These are phyloP conservation scores for Phanerochaete sordida DNA, from an alignment of 768 basidiomycete genomes.

Conservation along the genomic window DNA sequence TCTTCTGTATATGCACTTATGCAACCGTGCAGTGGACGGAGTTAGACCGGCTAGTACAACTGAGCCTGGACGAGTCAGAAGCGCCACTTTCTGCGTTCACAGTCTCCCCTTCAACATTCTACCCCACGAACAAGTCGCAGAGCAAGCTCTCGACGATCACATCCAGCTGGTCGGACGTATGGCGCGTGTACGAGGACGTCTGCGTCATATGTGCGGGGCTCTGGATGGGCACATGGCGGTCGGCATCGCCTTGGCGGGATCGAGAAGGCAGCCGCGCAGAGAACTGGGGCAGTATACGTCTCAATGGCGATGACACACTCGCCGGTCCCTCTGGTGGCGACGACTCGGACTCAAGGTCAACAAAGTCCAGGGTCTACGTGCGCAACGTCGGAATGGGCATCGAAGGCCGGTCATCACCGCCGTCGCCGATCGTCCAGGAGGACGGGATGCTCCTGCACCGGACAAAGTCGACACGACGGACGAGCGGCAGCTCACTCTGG, in stretches of 20 bases:
- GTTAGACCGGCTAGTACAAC: constrained; percentile 63
- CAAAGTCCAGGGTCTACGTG: constrained; percentile 33
- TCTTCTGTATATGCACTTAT: neutral
- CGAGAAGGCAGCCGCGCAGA: constrained; percentile 36
- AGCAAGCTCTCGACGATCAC: constrained; percentile 20
- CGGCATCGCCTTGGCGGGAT: constrained; percentile 31
- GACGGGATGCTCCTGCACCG: constrained; percentile 21
- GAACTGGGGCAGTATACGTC: constrained; percentile 54
- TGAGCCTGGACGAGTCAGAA: constrained; percentile 35
- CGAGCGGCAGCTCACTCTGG: constrained; percentile 48
- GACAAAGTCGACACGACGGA: constrained; percentile 25
- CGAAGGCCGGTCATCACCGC: constrained; percentile 46
- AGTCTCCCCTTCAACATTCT: constrained; percentile 11
- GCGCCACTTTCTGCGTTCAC: constrained; percentile 17
- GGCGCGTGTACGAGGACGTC: constrained; percentile 83
- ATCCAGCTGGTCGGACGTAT: constrained; percentile 66
- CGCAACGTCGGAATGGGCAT: constrained; percentile 68
- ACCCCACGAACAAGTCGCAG: constrained; percentile 3
- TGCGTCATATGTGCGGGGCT: constrained; percentile 78
- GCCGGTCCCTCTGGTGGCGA: constrained; percentile 26
- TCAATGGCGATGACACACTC: constrained; percentile 69
- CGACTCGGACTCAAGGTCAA: neutral
- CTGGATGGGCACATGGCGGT: constrained; percentile 73
- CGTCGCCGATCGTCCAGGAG: neutral
- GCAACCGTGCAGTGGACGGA: constrained; percentile 63